Evolutionary conservation across 2,329 filamentous ascomycete genomes (phyloP), one percentile per base, ranked within the genome.

Genomic region (Xylariaceae sp.): DNA sequence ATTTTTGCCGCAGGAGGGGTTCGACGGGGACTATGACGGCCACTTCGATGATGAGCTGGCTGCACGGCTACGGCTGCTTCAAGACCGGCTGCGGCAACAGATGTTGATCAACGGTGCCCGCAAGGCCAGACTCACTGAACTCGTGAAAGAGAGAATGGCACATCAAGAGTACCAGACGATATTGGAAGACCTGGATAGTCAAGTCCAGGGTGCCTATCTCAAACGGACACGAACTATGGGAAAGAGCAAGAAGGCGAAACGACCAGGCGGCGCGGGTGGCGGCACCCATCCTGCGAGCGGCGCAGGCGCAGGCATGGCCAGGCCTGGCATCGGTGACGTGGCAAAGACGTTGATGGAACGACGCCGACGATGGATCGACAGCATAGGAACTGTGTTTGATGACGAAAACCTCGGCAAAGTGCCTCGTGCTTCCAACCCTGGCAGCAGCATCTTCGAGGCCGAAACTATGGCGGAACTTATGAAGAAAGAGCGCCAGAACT

Each of bases 141-240:
- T 96, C 31, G 89, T 94, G 6, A 88, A 91, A 64, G 91, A 96
- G 69, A 86, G 90, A 61, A 92, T 99, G 83, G 94, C 94, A 0
- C 86, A 94, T 73, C 94, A 99, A 68, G 94, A 99, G 70, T 99
- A 96, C 75, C 88, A 87, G 70, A 96, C 91, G 53, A 99, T 99
- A 64, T 86, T 95, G 49, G 94, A 99, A 69, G 94, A 99, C 70
- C 84, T 99, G 27, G 94, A 99, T 75, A 85, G 86, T 42, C 94
- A 97, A 69, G 91, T 97, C 42, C 91, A 97, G 68, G 87, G 89
- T 50, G 92, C 94, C 3, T 99, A 97, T 68, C 84, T 95, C 44
- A 99, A 99, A 75, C 88, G 94, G 29, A 97, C 92, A 31, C 85
- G 94, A 46, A 96, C 90, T 0, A 87, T 97, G 73, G 89, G 91